A percentile compares a stretch with the other conserved stretches of the same genome.
Conservation (phyloP, 768 basidiomycete species). For the Rossbeevera mucosa region DNA sequence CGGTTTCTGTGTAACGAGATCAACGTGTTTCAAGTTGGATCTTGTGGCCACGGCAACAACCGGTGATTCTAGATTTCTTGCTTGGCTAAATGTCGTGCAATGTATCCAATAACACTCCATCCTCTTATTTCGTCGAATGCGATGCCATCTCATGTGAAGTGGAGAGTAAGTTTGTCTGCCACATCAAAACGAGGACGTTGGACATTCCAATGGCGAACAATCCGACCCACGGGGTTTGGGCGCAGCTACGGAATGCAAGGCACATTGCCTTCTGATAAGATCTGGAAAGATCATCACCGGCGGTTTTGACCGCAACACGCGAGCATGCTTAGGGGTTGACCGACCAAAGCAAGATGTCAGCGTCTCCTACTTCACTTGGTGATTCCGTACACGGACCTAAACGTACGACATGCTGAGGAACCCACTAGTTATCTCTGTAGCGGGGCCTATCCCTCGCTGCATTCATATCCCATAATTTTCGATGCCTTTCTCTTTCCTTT, state of each 20-base stretch:
- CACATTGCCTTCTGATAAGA: conserved; percentile 16
- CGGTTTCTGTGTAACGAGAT: conserved; percentile 8
- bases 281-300: conserved; percentile 15
- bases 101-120: conserved; percentile 1
- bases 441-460: conserved; percentile 35
- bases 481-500: conserved; percentile 38
- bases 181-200: conserved; percentile 22
- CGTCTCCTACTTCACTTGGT: conserved; percentile 2
- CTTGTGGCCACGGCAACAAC: conserved; percentile 2
- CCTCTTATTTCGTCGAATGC: neutral
- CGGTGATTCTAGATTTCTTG: neutral
- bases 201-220: conserved; percentile 11
- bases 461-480: conserved; percentile 51
- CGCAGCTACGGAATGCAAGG: conserved; percentile 10
- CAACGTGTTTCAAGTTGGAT: conserved; percentile 6
- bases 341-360: conserved; percentile 4
- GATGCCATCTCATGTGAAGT: conserved; percentile 2
- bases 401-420: conserved; percentile 4
- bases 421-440: conserved; percentile 17
- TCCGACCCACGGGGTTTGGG: conserved; percentile 9
- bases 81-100: conserved; percentile 5
- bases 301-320: conserved; percentile 9
- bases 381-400: conserved; percentile 6
- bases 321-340: conserved; percentile 7
- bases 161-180: conserved; percentile 1